Percentiles rank a stretch among this genome's conserved stretches.
Conservation (phyloP, 2,329 filamentous ascomycete genomes). For the Ramularia collo-cygni region DNA sequence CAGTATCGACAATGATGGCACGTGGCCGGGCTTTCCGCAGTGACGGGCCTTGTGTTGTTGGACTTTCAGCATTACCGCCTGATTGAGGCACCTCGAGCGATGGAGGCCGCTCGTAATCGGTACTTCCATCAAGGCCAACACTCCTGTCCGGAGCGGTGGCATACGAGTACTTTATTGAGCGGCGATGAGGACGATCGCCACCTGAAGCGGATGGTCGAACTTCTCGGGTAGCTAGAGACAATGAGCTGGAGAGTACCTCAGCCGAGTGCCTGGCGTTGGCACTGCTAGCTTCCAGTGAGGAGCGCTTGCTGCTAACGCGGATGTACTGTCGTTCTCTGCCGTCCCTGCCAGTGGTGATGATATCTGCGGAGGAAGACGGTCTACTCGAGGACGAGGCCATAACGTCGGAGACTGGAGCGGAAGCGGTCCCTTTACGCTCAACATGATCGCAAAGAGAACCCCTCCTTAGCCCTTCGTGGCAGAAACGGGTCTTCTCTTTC, state of each 20-base stretch:
- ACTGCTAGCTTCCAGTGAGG: conserved; percentile 12
- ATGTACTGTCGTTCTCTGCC: conserved; percentile 20
- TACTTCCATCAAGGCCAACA: conserved; percentile 19
- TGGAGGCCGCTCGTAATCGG: conserved; percentile 20
- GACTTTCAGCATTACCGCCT: conserved; percentile 11
- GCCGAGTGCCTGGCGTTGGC: conserved; percentile 2
- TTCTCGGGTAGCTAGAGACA: too few relatives aligned
- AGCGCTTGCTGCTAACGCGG: conserved; percentile 5
- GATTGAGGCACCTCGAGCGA: conserved; percentile 17
- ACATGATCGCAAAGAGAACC: conserved; percentile 18
- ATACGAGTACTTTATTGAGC: too few relatives aligned
- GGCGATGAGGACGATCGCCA: too few relatives aligned
- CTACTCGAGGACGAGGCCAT: conserved; percentile 10
- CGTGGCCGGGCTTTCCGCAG: conserved; percentile 4
- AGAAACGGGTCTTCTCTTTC: conserved; percentile 17
- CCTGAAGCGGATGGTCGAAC: too few relatives aligned
- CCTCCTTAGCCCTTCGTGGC: conserved; percentile 16
- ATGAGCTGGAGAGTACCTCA: not conserved
- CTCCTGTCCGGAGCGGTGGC: conserved; percentile 4
- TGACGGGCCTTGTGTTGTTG: too few relatives aligned
- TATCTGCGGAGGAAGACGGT: conserved; percentile 10
- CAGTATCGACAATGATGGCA: conserved; percentile 9
- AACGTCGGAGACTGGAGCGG: conserved; percentile 16
- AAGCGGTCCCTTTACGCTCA: conserved; percentile 10
- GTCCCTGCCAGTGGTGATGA: conserved; percentile 19